Conservation (phyloP, 805 yeast species). For the Saccharomyces kudriavzevii region DNA sequence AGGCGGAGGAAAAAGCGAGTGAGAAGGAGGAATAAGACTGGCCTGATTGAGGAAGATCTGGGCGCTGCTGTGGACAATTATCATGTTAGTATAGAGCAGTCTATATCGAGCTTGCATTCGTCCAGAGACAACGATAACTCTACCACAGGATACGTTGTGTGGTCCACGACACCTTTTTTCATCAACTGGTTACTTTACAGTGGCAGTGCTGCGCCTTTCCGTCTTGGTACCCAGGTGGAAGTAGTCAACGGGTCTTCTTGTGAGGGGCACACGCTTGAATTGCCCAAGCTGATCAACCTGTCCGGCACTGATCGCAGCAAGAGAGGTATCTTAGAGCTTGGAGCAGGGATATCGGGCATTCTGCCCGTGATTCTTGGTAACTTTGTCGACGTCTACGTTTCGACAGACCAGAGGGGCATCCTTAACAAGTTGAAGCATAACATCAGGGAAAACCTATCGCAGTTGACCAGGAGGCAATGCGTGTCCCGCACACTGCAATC, state of each 20-base stretch:
- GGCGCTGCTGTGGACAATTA: conserved; percentile 10
- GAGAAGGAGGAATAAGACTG: background rate
- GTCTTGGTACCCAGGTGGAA: conserved; percentile 13
- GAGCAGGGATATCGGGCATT: conserved; percentile 29
- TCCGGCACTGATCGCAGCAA: background rate
- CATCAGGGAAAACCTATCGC: conserved; percentile 19
- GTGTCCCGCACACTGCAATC: conserved; percentile 9
- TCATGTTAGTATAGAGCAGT: conserved; percentile 22
- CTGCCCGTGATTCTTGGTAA: conserved; percentile 23
- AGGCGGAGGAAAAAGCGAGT: background rate
- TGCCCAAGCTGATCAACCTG: background rate
- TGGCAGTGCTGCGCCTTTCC: conserved; percentile 9
- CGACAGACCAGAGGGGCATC: conserved; percentile 30
- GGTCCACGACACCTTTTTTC: conserved; percentile 30
- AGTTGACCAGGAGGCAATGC: conserved; percentile 16
- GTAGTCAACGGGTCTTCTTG: background rate
- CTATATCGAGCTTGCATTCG: conserved; percentile 24
- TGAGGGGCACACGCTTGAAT: background rate
- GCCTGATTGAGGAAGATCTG: background rate
- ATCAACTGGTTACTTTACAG: conserved; percentile 29
- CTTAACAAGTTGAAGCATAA: conserved; percentile 22
- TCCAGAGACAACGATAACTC: conserved; percentile 27
- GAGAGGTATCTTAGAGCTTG: conserved; percentile 24
- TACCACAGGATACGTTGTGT: conserved; percentile 32
- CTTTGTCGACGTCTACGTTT: conserved; percentile 21